Conservation (phyloP, 805 yeast species). For the Nakazawaea siamensis region DNA sequence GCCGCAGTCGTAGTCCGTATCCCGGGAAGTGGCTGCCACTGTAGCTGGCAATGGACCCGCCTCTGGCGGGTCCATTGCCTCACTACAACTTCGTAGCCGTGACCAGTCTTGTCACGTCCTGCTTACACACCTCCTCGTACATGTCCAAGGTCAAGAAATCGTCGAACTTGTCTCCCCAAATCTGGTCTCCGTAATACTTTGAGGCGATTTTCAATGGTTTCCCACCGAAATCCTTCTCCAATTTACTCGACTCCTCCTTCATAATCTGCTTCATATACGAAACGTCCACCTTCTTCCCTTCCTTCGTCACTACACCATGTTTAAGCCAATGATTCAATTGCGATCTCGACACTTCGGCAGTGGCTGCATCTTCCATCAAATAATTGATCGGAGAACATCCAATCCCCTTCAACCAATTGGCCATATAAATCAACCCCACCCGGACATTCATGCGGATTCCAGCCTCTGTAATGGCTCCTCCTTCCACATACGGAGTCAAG, state of each 20-base stretch:
- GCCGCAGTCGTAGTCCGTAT: no score
- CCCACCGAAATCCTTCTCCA: conserved; percentile 22
- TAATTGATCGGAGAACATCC: conserved; percentile 72
- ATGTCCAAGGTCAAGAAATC: conserved; percentile 62
- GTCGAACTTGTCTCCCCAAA: conserved; percentile 50
- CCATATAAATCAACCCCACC: conserved; percentile 63
- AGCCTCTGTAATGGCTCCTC: conserved; percentile 52
- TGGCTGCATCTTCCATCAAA: conserved; percentile 75
- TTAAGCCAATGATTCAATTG: conserved; percentile 72
- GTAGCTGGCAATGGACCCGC: no score
- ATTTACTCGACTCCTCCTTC: conserved; percentile 47
- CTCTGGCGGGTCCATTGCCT: no score
- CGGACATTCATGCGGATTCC: conserved; percentile 57
- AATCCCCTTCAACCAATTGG: conserved; percentile 65
- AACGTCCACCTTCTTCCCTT: conserved; percentile 45
- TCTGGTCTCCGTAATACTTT: conserved; percentile 53
- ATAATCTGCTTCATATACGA: conserved; percentile 41
- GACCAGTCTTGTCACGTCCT: conserved; percentile 3
- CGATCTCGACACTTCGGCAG: conserved; percentile 70
- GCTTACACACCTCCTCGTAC: conserved; percentile 44
- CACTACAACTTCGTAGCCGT: conserved; percentile 8
- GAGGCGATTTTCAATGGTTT: conserved; percentile 50
- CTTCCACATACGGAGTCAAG: conserved; percentile 51
- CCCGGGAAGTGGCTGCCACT: no score
- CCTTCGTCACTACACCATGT: conserved; percentile 42